phyloP scores from a whole-genome alignment of 345 rosid genomes.

The Excoecaria agallocha region DNA sequence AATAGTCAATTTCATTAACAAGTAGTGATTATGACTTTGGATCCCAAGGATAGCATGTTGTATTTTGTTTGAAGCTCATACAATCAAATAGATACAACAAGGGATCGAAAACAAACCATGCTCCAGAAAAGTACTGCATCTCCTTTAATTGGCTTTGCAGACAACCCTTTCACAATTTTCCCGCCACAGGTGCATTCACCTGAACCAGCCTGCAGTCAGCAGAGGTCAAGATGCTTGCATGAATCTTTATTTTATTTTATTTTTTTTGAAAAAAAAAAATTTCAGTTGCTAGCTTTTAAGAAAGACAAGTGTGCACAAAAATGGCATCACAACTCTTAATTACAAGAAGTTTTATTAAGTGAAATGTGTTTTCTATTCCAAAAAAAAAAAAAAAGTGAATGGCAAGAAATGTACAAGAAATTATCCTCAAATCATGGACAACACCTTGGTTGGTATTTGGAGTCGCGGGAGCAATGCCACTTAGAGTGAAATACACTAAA shows the following conservation, averaged over 20 bases:
- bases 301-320: background rate
- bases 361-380: no score
- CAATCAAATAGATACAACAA: background rate
- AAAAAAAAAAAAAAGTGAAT: no score
- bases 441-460: no score
- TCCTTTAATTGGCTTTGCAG: slow-evolving; percentile 88
- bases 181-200: slow-evolving; percentile 89
- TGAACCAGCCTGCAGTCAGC: slow-evolving; percentile 68
- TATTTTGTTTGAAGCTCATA: background rate
- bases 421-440: no score
- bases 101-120: slow-evolving; percentile 64
- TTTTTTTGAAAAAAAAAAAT: background rate
- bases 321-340: background rate
- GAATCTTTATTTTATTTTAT: no score
- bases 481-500: no score
- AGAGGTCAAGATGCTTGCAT: slow-evolving; percentile 1
- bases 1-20: background rate
- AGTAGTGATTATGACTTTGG: background rate
- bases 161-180: slow-evolving; percentile 62
- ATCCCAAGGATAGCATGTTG: background rate
- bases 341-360: no score
- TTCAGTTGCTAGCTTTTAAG: background rate
- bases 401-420: no score
- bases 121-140: slow-evolving; percentile 97
- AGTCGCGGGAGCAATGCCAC: no score